Evolutionary conservation across 352 stramenopile genomes (phyloP).

Genomic region (Achlya hypogyna): DNA sequence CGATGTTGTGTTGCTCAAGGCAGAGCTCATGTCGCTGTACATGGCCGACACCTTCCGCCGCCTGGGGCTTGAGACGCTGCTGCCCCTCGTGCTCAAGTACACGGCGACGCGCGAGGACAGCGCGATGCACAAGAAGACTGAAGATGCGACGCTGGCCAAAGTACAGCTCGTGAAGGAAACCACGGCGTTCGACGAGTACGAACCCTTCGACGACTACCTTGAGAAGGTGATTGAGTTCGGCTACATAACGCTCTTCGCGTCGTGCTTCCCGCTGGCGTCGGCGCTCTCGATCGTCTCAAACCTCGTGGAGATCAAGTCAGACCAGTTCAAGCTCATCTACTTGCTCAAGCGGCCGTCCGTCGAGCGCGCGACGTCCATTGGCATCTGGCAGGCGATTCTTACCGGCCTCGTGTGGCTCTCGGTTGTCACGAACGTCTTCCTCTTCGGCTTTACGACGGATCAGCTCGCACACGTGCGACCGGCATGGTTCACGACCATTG

Average conservation of each 20-base stretch:
- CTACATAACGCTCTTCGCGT: constrained; percentile 28
- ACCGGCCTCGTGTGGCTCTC: constrained; percentile 17
- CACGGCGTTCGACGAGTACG: constrained; percentile 16
- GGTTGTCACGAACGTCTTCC: constrained; percentile 19
- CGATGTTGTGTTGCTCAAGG: constrained; percentile 20
- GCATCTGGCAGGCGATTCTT: constrained; percentile 16
- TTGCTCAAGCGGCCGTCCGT: neutral
- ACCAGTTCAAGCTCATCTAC: constrained; percentile 30
- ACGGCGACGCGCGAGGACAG: neutral
- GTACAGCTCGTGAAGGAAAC: constrained; percentile 10
- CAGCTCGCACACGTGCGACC: constrained; percentile 50
- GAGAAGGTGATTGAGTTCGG: constrained; percentile 39
- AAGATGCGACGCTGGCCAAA: neutral
- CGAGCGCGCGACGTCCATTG: neutral
- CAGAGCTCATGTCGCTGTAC: constrained; percentile 56
- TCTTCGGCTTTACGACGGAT: constrained; percentile 20
- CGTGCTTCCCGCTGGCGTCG: constrained; percentile 25
- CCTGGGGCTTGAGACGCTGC: constrained; percentile 39
- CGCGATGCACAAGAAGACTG: neutral
- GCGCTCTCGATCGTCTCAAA: constrained; percentile 24
- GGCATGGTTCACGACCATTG: constrained; percentile 27
- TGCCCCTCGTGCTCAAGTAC: constrained; percentile 26
- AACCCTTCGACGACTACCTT: constrained; percentile 52
- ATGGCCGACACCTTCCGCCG: constrained; percentile 48
- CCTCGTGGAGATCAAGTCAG: constrained; percentile 26